Evolutionary conservation across 305 asterid species (phyloP).

Genomic region (Solanum hybrid): DNA sequence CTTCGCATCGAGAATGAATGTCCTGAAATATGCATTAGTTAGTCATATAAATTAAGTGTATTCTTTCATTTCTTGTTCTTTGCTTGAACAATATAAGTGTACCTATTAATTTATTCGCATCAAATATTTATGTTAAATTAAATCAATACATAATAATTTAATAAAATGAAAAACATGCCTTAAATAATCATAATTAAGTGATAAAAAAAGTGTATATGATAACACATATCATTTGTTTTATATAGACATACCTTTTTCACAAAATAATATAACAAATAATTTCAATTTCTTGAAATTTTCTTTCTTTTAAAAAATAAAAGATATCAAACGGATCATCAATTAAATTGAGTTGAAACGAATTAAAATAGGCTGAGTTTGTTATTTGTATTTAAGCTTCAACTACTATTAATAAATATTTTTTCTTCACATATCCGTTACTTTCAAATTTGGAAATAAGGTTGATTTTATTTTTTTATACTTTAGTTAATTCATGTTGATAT

Average conservation of each 20-base stretch:
- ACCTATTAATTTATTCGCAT: too few species aligned
- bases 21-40: too few species aligned
- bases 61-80: too few species aligned
- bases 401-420: background rate
- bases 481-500: too few species aligned
- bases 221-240: background rate
- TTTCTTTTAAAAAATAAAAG: background rate
- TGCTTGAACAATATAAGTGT: too few species aligned
- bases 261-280: background rate
- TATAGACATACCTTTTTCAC: background rate
- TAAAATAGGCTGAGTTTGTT: background rate
- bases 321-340: background rate
- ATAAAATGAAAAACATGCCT: too few species aligned
- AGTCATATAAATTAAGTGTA: too few species aligned
- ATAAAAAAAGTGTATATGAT: background rate
- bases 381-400: background rate
- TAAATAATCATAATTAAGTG: background rate
- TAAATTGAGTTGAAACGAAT: background rate
- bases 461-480: background rate
- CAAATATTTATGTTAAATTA: too few species aligned
- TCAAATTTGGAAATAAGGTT: conserved; percentile 12
- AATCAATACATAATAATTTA: too few species aligned
- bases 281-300: background rate
- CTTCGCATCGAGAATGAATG: too few species aligned
- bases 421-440: background rate